Evolutionary conservation across 2,329 filamentous ascomycete species (phyloP).

Genomic region (Neoscytalidium dimidiatum): DNA sequence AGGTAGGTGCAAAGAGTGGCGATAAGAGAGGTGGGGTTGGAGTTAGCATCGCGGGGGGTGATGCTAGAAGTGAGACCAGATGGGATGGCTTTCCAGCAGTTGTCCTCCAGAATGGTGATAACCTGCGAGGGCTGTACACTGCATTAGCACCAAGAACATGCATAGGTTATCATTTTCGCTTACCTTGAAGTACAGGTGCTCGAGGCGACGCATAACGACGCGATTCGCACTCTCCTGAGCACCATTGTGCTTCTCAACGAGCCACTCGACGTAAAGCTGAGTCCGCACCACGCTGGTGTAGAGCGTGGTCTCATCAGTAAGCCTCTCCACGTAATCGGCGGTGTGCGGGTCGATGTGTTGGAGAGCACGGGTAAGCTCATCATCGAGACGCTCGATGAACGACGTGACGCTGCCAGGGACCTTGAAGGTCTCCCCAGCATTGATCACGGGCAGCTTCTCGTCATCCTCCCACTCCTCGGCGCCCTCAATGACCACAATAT

Average conservation of each 20-base stretch:
- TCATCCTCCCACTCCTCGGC: constrained; percentile 99
- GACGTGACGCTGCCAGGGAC: constrained; percentile 93
- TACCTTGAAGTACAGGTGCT: constrained; percentile 99
- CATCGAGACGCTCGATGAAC: constrained; percentile 90
- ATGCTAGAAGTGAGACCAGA: constrained; percentile 72
- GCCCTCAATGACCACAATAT: constrained; percentile 84
- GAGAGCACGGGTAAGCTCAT: constrained; percentile 95
- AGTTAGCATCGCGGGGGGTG: constrained; percentile 69
- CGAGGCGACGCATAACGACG: constrained; percentile 87
- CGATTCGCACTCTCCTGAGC: constrained; percentile 89
- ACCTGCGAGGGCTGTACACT: constrained; percentile 92
- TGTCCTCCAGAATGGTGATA: constrained; percentile 89
- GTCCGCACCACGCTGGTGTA: constrained; percentile 92
- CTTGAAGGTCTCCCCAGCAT: constrained; percentile 78
- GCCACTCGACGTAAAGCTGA: constrained; percentile 82
- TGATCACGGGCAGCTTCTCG: constrained; percentile 81
- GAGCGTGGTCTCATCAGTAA: constrained; percentile 85
- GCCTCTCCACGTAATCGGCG: constrained; percentile 94
- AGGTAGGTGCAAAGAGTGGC: constrained; percentile 91
- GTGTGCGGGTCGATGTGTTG: constrained; percentile 98
- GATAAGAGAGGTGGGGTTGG: constrained; percentile 75
- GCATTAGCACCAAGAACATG: no score
- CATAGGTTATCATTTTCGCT: no score
- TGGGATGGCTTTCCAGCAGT: constrained; percentile 83
- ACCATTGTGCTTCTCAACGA: constrained; percentile 73